Evolutionary conservation across 805 yeast genomes (phyloP).

Genomic region (Dipodascopsis uninucleata): DNA sequence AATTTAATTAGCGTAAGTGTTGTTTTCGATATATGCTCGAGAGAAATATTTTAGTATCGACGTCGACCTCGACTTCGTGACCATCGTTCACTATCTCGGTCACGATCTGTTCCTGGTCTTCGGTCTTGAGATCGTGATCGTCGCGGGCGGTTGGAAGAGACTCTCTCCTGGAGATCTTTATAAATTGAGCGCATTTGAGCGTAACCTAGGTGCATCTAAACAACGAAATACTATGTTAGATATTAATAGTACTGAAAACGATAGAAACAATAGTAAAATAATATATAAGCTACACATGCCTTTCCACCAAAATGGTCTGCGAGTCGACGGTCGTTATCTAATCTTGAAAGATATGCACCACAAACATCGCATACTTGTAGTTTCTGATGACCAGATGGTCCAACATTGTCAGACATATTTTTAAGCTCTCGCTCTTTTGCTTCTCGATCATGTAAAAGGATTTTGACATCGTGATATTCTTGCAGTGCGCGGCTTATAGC

Average conservation of each 20-base stretch:
- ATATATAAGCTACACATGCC: slow-evolving; percentile 2
- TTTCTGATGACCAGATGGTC: slow-evolving; percentile 84
- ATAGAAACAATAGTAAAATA: no score
- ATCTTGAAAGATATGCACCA: slow-evolving; percentile 79
- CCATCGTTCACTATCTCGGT: slow-evolving; percentile 6
- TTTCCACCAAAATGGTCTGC: slow-evolving; percentile 87
- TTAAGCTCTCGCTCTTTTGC: slow-evolving; percentile 54
- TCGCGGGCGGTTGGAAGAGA: slow-evolving; percentile 6
- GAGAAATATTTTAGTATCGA: slow-evolving; percentile 1
- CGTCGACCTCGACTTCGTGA: slow-evolving; percentile 6
- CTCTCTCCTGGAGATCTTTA: slow-evolving; percentile 20
- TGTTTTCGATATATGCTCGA: no score
- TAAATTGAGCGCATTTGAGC: slow-evolving; percentile 57
- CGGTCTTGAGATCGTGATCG: slow-evolving; percentile 6
- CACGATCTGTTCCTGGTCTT: slow-evolving; percentile 3
- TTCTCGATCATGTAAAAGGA: slow-evolving; percentile 44
- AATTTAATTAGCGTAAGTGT: no score
- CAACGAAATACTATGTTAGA: neutral
- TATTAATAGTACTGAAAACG: neutral
- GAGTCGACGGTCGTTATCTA: slow-evolving; percentile 82
- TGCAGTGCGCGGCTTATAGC: slow-evolving; percentile 39
- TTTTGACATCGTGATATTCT: slow-evolving; percentile 12
- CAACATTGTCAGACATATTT: slow-evolving; percentile 63
- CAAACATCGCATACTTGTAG: slow-evolving; percentile 86
- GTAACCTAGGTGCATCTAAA: slow-evolving; percentile 70